Base-by-base conservation (phyloP, 2,329 filamentous ascomycete genomes). In the Aspergillus caelatus region DNA sequence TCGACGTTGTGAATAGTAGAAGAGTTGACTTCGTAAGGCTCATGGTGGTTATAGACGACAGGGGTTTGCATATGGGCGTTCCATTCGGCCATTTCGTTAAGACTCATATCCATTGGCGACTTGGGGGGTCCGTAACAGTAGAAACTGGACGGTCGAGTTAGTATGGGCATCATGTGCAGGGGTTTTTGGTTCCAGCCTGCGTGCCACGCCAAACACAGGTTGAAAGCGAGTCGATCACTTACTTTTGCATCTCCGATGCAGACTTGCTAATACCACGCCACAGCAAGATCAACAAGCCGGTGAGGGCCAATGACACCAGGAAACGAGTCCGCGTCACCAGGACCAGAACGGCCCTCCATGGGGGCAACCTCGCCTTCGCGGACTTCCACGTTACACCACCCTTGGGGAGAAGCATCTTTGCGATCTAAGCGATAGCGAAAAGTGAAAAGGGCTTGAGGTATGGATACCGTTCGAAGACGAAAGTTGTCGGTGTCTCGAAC, bases 121-220 rank as follows among this genome's bases (percentile, higher is more conserved):
- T 96, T 97, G 28, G 91, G 88, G 16, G 95, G 94, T 14, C 95
- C 95, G 86, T 93, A 98, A 83, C 95, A 99, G 81, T 97, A 96
- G 81, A 96, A 97, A 81, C 94, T 98, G 74, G 56, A 28, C 50
- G 54, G 11, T 54, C 64, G 52, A 57, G 65, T 67, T 62, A 67
- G 61, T 67, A 58, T 60, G 30, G 10, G 16, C 48, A 16, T 32
- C 26, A 9, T n/a, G 48, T 52, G 28, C 48, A 52, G 26, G 48
- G 48, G 19, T 32, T 26, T 26, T 3, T 14, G 48, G 2, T 52
- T 32, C 48, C n/a, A n/a, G 48, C 48, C 28, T 26, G 48, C 48
- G 48, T 34, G 36, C 54, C 53, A 10, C 50, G 28, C 30, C 54
- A 45, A 54, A 28, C 21, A 16, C 21, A 53, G 32, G 32, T 54